Evolutionary conservation across 1,139 yeast species (phyloP).

Genomic region (Meyerozyma athensensis): DNA sequence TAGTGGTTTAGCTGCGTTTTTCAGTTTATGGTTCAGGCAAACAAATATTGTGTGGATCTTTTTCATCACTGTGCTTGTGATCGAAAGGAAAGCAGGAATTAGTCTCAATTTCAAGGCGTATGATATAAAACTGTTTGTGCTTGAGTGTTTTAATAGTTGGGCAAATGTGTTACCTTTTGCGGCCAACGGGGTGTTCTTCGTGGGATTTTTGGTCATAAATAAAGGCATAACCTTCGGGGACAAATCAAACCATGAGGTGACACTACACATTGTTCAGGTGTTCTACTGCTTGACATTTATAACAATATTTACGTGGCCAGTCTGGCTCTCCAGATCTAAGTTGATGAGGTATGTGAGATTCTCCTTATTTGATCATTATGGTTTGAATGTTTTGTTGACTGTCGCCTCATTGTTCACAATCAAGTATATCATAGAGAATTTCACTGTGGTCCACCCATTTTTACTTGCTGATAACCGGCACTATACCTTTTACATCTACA

Average conservation of each 20-base stretch:
- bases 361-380: slow-evolving; percentile 16
- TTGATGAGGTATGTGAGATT: slow-evolving; percentile 32
- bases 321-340: slow-evolving; percentile 49
- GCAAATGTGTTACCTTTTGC: slow-evolving; percentile 44
- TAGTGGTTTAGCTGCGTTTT: slow-evolving; percentile 47
- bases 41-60: slow-evolving; percentile 87
- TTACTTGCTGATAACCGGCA: slow-evolving; percentile 92
- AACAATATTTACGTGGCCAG: slow-evolving; percentile 61
- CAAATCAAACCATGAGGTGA: slow-evolving; percentile 73
- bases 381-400: slow-evolving; percentile 16
- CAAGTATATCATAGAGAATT: slow-evolving; percentile 46
- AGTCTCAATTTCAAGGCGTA: slow-evolving; percentile 3
- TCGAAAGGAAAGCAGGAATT: slow-evolving; percentile 41
- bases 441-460: slow-evolving; percentile 83
- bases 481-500: slow-evolving; percentile 81
- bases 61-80: slow-evolving; percentile 51
- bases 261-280: slow-evolving; percentile 72
- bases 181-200: slow-evolving; percentile 49
- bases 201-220: slow-evolving; percentile 53
- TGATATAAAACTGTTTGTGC: slow-evolving; percentile 14
- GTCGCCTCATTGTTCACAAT: slow-evolving; percentile 28
- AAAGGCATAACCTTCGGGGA: slow-evolving; percentile 87
- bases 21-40: slow-evolving; percentile 74
- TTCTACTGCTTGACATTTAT: slow-evolving; percentile 71
- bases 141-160: slow-evolving; percentile 22